Percentiles rank a stretch among this genome's conserved stretches.
Evolutionary conservation across 768 basidiomycete genomes (phyloP).

Genomic region (Agaricus subrufescens): DNA sequence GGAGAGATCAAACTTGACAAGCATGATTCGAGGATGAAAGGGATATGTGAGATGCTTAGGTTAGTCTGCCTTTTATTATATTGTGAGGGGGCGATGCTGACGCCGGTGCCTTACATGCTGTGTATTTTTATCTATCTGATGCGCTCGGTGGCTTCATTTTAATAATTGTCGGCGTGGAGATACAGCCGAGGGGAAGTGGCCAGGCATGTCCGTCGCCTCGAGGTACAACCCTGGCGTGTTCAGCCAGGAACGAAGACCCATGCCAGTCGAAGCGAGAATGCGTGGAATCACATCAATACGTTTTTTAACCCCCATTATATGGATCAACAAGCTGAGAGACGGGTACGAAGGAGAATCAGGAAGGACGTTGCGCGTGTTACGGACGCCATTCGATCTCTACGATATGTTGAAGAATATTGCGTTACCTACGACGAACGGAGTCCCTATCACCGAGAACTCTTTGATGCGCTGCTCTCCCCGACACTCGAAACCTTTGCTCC

Average conservation of each 20-base stretch:
- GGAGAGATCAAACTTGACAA: slow-evolving; percentile 17
- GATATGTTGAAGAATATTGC: slow-evolving; percentile 29
- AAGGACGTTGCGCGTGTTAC: slow-evolving; percentile 32
- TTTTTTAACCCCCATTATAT: slow-evolving; percentile 25
- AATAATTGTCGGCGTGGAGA: no score
- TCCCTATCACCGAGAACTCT: slow-evolving; percentile 30
- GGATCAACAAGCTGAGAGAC: slow-evolving; percentile 26
- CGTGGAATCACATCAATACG: slow-evolving; percentile 21
- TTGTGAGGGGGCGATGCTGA: no score
- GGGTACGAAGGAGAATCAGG: slow-evolving; percentile 27
- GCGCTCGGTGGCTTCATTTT: no score
- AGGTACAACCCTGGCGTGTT: slow-evolving; percentile 38
- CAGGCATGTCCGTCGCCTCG: neutral
- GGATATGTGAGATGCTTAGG: slow-evolving; percentile 19
- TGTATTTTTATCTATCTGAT: no score
- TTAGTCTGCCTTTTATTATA: neutral
- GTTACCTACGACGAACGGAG: slow-evolving; percentile 34
- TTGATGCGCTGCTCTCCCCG: slow-evolving; percentile 31
- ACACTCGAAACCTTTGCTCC: slow-evolving; percentile 27
- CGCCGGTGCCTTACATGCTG: no score
- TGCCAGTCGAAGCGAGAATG: slow-evolving; percentile 22
- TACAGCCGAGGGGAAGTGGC: neutral
- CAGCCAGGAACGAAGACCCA: slow-evolving; percentile 27
- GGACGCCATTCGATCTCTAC: slow-evolving; percentile 26
- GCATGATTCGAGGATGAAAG: slow-evolving; percentile 17